These are phyloP conservation scores for Trichoderma sp. DNA, from an alignment of 2,329 filamentous ascomycete species.

Conservation along the genomic window DNA sequence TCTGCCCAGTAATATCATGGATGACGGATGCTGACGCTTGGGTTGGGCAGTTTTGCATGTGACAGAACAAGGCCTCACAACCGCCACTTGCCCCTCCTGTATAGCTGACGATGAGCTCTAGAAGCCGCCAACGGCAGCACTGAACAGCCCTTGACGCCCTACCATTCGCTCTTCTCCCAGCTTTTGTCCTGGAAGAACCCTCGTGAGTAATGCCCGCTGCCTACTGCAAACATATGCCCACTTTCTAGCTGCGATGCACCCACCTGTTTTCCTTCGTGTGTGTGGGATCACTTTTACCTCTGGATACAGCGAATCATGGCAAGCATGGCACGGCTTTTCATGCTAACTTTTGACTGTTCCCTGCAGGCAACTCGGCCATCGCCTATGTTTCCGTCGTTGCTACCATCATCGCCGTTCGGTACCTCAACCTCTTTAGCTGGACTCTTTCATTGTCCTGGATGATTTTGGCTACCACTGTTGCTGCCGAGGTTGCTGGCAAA, in stretches of 20 bases:
- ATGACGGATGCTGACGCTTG: conserved; percentile 45
- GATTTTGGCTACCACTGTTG: conserved; percentile 57
- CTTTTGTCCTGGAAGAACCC: conserved; percentile 69
- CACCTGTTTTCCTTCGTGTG: background rate
- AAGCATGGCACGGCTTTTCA: background rate
- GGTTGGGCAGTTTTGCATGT: conserved; percentile 20
- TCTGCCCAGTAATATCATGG: conserved; percentile 1
- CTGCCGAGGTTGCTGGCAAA: conserved; percentile 62
- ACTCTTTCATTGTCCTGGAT: conserved; percentile 65
- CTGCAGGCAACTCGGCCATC: conserved; percentile 60
- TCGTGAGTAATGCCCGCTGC: conserved; percentile 44
- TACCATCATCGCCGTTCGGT: conserved; percentile 62
- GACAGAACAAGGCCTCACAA: background rate
- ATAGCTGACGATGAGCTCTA: conserved; percentile 57
- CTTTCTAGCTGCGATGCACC: background rate
- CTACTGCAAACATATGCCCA: background rate
- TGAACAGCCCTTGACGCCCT: conserved; percentile 64
- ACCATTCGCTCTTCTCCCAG: conserved; percentile 69
- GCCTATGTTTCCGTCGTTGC: conserved; percentile 58
- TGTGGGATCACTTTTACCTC: background rate
- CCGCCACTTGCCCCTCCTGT: conserved; percentile 48
- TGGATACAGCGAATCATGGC: background rate
- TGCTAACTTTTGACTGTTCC: conserved; percentile 20
- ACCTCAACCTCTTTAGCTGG: conserved; percentile 65
- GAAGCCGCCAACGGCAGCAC: conserved; percentile 50